Percentiles rank a stretch among this genome's conserved stretches.
These are phyloP conservation scores for Hyphopichia fennica DNA, from an alignment of 1,139 yeast genomes.

Conservation along the genomic window DNA sequence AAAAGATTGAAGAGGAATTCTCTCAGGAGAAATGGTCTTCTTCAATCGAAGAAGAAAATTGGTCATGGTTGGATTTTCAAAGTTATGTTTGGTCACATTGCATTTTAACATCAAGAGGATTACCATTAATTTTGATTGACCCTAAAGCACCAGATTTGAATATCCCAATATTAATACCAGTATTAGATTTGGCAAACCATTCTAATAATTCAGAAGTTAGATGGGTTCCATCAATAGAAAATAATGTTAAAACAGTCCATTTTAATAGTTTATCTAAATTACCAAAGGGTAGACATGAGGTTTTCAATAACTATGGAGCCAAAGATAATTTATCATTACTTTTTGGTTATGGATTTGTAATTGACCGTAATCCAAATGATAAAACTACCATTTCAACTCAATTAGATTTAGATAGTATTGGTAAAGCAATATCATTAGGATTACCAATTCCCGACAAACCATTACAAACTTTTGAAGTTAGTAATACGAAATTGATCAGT, in stretches of 20 bases:
- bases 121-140: background rate
- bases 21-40: background rate
- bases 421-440: background rate
- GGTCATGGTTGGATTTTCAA: background rate
- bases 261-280: background rate
- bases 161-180: background rate
- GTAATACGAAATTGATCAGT: background rate
- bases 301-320: background rate
- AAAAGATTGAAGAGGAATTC: no score
- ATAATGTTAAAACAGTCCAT: background rate
- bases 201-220: background rate
- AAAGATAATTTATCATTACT: background rate
- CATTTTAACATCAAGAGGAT: slow-evolving; percentile 1
- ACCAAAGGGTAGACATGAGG: background rate
- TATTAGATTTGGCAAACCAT: slow-evolving; percentile 1
- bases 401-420: background rate
- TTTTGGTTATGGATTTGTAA: slow-evolving; percentile 1
- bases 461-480: background rate
- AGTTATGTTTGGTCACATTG: slow-evolving; percentile 2
- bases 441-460: background rate
- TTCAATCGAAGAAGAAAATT: background rate
- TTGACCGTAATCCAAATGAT: background rate
- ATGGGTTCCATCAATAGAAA: background rate
- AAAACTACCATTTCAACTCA: background rate
- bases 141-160: background rate